Evolutionary conservation across 176 grass and related monocot genomes (phyloP), one percentile per base, ranked within the genome.

Genomic region (Triticum turgidum): DNA sequence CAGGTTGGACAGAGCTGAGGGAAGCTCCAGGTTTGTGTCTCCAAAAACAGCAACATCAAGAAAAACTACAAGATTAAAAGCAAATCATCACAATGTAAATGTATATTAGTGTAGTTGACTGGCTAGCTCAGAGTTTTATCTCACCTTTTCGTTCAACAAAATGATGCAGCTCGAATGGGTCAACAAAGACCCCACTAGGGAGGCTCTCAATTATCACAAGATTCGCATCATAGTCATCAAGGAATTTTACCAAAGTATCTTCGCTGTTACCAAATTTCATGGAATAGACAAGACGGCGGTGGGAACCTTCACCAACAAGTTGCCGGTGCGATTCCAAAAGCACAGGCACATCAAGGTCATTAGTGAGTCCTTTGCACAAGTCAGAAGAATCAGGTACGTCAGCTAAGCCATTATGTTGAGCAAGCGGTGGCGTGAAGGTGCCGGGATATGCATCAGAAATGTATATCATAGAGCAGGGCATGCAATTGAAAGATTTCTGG

Each of bases 101-200:
- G 17, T 10, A 59, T 0, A 65, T 18, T 24, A 77, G 32, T 42
- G 24, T 3, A 78, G 37, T 62, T 80, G 24, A 74, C 2, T 13
- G 34, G 73, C 39, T 49, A 82, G 1, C 33, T 41, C n/a, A 73
- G 6, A 86, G 29, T 80, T 79, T 6, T 4, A 42, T 74, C 49
- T 71, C 59, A 98, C 97, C 90, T 94, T 86, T 89, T 20, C 85
- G 76, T 33, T 88, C 80, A 47, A 98, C 87, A 80, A 94, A 91
- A 77, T 91, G 92, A 7, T 98, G 97, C 21, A 98, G 58, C 88
- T 98, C 97, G 77, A 98, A 98, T 5, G 89, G 91, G 71, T 98
- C 92, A 68, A 90, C 93, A 89, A 98, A 98, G 11, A 98, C 91
- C 18, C 93, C 92, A 42, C 82, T 70, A 5, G 86, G 84, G 64